phyloP scores from a whole-genome alignment of 2,329 filamentous ascomycete species.

The Thelonectria rubi region DNA sequence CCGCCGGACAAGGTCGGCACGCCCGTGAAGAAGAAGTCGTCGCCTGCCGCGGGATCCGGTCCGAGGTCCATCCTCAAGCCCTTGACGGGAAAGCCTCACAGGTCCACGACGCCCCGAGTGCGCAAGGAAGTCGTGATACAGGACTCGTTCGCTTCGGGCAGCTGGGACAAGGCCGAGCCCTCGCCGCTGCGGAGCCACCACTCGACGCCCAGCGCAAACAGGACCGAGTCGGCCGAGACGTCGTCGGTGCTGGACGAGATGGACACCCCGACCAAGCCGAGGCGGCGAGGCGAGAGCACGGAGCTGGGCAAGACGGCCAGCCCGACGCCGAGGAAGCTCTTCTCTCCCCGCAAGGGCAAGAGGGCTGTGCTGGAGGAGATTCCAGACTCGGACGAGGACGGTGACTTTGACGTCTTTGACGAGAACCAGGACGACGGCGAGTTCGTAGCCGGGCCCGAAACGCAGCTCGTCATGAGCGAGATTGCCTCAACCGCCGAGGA shows the following conservation, averaged over 20 bases:
- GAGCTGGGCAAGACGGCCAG: constrained; percentile 34
- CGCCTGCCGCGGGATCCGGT: constrained; percentile 30
- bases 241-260: constrained; percentile 38
- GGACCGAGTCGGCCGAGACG: constrained; percentile 20
- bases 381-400: constrained; percentile 61
- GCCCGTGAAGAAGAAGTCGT: constrained; percentile 50
- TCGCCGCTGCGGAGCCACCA: constrained; percentile 35
- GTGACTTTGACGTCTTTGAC: constrained; percentile 34
- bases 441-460: constrained; percentile 46
- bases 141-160: constrained; percentile 56
- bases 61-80: constrained; percentile 36
- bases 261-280: constrained; percentile 38
- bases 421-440: constrained; percentile 28
- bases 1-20: constrained; percentile 46
- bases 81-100: constrained; percentile 36
- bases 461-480: constrained; percentile 47
- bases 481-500: constrained; percentile 43
- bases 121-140: constrained; percentile 51
- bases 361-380: constrained; percentile 53
- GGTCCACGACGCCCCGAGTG: constrained; percentile 27
- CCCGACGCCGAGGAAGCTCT: constrained; percentile 34
- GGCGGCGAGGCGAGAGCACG: constrained; percentile 30
- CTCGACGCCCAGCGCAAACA: constrained; percentile 25
- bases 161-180: constrained; percentile 39
- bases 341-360: constrained; percentile 32